Evolutionary conservation across 352 stramenopile species (phyloP).

Genomic region (Globisporangium echinulatum): DNA sequence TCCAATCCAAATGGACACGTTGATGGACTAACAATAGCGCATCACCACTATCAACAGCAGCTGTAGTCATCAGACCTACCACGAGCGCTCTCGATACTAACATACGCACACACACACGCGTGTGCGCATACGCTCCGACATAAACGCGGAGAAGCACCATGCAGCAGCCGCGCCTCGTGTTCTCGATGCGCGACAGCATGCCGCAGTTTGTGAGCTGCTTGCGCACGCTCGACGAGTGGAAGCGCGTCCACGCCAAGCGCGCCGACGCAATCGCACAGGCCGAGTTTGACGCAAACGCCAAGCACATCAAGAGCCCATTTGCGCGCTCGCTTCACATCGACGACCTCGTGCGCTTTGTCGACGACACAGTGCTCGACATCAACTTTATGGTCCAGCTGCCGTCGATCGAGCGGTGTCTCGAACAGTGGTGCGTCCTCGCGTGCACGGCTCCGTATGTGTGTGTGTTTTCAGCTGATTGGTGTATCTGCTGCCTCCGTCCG

Average conservation of each 20-base stretch:
- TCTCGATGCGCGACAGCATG: conserved; percentile 68
- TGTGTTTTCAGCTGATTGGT: not conserved
- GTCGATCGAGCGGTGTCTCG: conserved; percentile 75
- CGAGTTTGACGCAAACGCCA: conserved; percentile 61
- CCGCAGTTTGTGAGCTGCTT: conserved; percentile 75
- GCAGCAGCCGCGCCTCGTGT: conserved; percentile 55
- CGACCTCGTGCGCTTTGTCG: conserved; percentile 60
- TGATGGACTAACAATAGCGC: too few species aligned
- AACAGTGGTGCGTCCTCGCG: conserved; percentile 38
- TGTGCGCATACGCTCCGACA: too few species aligned
- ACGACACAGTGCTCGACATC: conserved; percentile 71
- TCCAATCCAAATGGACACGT: too few species aligned
- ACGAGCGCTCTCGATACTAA: too few species aligned
- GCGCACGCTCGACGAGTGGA: conserved; percentile 65
- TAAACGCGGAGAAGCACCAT: conserved; percentile 1
- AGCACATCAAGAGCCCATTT: conserved; percentile 72
- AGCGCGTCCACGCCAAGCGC: conserved; percentile 50
- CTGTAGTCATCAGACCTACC: too few species aligned
- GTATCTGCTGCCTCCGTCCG: too few species aligned
- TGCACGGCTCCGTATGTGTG: not conserved
- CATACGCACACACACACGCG: too few species aligned
- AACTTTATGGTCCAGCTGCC: conserved; percentile 81
- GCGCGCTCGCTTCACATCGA: conserved; percentile 53
- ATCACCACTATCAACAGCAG: too few species aligned
- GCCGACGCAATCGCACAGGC: conserved; percentile 46